A percentile compares a stretch with the other conserved stretches of the same genome.
phyloP scores from a whole-genome alignment of 768 basidiomycete genomes.

The Lactarius tabidus region DNA sequence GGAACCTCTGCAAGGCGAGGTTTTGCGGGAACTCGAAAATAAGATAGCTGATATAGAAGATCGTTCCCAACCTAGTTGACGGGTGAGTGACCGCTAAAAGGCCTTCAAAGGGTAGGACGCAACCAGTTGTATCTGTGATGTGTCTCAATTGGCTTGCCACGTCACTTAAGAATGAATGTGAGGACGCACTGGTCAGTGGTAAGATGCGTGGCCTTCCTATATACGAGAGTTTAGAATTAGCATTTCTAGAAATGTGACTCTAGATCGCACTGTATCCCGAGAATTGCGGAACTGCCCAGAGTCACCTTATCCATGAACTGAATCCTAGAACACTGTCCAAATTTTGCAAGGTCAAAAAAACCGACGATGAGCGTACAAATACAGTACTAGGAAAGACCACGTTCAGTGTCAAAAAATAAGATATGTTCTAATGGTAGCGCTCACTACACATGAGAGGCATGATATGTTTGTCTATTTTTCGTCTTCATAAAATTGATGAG shows the following conservation, averaged over 20 bases:
- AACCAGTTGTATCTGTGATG: conserved; percentile 60
- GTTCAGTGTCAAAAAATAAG: conserved; percentile 2
- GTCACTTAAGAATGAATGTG: not conserved
- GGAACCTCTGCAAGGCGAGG: conserved; percentile 64
- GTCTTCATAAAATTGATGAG: conserved; percentile 17
- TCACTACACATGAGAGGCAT: conserved; percentile 68
- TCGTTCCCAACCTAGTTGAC: conserved; percentile 61
- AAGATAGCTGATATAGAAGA: conserved; percentile 70
- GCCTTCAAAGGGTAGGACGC: not conserved
- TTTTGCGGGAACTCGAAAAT: conserved; percentile 73
- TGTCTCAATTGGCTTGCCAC: not conserved
- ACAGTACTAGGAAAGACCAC: conserved; percentile 40
- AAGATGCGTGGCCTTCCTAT: conserved; percentile 56
- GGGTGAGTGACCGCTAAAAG: no score
- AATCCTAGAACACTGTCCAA: conserved; percentile 43
- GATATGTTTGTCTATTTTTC: conserved; percentile 64
- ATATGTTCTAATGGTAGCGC: conserved; percentile 29
- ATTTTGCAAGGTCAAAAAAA: not conserved
- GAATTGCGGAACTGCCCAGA: conserved; percentile 59
- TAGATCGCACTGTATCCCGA: conserved; percentile 56
- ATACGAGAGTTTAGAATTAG: conserved; percentile 7
- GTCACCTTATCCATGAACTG: conserved; percentile 80
- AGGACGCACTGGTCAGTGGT: conserved; percentile 56
- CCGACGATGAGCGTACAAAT: conserved; percentile 39
- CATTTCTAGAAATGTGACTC: not conserved